Conservation (phyloP, 768 basidiomycete species). For the Phlebiopsis flavidoalba region DNA sequence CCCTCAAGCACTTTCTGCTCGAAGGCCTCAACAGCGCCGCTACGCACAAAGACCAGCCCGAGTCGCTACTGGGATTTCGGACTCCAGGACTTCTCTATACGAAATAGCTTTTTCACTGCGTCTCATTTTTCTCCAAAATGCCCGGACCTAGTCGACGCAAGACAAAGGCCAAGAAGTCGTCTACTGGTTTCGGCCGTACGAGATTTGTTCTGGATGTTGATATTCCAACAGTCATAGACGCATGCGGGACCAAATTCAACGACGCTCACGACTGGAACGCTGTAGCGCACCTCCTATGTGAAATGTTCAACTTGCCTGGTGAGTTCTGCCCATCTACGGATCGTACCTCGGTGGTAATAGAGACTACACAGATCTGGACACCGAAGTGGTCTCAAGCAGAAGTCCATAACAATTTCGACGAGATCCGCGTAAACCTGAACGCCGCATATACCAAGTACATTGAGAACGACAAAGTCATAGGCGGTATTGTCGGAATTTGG, state of each 20-base stretch:
- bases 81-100: too few relatives aligned
- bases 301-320: slow-evolving; percentile 52
- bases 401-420: slow-evolving; percentile 52
- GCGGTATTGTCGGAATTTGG: slow-evolving; percentile 57
- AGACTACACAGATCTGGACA: slow-evolving; percentile 41
- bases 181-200: background rate
- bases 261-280: slow-evolving; percentile 44
- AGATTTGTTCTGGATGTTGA: slow-evolving; percentile 9
- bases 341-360: background rate
- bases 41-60: too few relatives aligned
- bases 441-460: slow-evolving; percentile 38
- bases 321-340: slow-evolving; percentile 10
- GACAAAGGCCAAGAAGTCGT: slow-evolving; percentile 1
- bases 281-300: slow-evolving; percentile 43
- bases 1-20: too few relatives aligned
- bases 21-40: too few relatives aligned
- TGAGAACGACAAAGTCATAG: slow-evolving; percentile 43
- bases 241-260: slow-evolving; percentile 39
- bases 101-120: too few relatives aligned
- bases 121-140: background rate
- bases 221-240: slow-evolving; percentile 10
- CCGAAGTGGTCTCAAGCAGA: slow-evolving; percentile 58
- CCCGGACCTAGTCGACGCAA: slow-evolving; percentile 10
- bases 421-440: slow-evolving; percentile 44
- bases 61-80: too few relatives aligned